Conservation (phyloP, 441 rosid genomes). For the Gossypium lobatum region DNA sequence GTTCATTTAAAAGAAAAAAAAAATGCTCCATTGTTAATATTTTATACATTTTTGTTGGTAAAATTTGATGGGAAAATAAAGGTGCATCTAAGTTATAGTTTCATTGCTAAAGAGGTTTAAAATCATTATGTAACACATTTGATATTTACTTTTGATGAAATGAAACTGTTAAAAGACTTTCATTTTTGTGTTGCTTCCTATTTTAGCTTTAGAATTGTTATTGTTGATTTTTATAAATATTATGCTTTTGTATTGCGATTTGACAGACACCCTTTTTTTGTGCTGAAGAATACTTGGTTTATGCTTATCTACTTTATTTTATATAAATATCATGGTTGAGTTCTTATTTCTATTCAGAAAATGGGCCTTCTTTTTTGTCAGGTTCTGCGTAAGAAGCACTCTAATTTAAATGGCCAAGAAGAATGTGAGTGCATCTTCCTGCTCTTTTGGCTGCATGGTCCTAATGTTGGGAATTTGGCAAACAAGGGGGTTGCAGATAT, state of each 20-base stretch:
- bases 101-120: neutral
- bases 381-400: constrained; percentile 32
- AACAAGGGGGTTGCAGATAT: constrained; percentile 32
- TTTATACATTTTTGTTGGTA: neutral
- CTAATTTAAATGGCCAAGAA: constrained; percentile 29
- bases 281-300: neutral
- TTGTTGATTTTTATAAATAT: neutral
- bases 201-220: neutral
- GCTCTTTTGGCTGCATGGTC: constrained; percentile 46
- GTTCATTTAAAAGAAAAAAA: neutral
- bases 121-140: neutral
- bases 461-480: constrained; percentile 13
- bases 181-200: neutral
- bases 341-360: neutral
- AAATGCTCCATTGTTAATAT: neutral
- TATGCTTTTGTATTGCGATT: neutral
- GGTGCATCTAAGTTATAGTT: neutral
- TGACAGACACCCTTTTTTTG: neutral
- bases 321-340: neutral
- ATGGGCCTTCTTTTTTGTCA: neutral
- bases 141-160: neutral
- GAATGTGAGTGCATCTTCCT: constrained; percentile 37
- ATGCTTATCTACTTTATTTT: neutral
- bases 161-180: neutral
- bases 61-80: neutral